These are phyloP conservation scores for Erythrophleum ivorense DNA, from an alignment of 331 rosid species.

Conservation along the genomic window DNA sequence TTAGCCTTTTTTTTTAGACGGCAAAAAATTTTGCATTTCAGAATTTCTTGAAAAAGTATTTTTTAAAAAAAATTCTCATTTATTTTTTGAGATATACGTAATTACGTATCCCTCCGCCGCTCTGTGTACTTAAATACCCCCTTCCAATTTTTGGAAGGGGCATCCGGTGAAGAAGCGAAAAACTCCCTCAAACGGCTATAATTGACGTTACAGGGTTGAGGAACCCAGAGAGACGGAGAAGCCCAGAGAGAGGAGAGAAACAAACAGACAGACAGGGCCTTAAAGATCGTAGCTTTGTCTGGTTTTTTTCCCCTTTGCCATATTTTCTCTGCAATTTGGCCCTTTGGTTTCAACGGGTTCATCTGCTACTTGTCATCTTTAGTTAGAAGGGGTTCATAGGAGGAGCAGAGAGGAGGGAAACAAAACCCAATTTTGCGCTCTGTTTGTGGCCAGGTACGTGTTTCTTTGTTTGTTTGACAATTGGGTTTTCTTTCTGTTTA, in stretches of 20 bases:
- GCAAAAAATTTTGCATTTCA: not conserved
- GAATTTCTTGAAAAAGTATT: not conserved
- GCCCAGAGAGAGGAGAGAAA: not conserved
- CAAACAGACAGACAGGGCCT: not conserved
- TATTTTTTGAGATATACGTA: not conserved
- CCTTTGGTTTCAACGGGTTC: not conserved
- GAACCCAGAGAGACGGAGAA: not conserved
- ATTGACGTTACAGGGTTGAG: slow-evolving; percentile 49
- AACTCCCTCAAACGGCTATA: slow-evolving; percentile 67
- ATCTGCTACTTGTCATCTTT: not conserved
- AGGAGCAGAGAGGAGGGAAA: not conserved
- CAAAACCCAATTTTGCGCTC: not conserved
- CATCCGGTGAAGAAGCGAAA: slow-evolving; percentile 44
- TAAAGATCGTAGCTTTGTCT: not conserved
- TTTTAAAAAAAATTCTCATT: not conserved
- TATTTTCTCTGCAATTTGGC: not conserved
- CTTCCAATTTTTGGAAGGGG: slow-evolving; percentile 16
- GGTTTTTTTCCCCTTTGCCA: not conserved
- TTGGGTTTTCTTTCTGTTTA: not conserved
- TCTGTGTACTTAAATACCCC: not conserved
- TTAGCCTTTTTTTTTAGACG: not conserved
- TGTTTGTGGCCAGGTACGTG: slow-evolving; percentile 65
- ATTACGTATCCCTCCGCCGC: not conserved
- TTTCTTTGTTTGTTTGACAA: not conserved
- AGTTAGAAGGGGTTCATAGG: not conserved